phyloP scores from a whole-genome alignment of 139 green algal genomes.

The Coelastrella sp. region DNA sequence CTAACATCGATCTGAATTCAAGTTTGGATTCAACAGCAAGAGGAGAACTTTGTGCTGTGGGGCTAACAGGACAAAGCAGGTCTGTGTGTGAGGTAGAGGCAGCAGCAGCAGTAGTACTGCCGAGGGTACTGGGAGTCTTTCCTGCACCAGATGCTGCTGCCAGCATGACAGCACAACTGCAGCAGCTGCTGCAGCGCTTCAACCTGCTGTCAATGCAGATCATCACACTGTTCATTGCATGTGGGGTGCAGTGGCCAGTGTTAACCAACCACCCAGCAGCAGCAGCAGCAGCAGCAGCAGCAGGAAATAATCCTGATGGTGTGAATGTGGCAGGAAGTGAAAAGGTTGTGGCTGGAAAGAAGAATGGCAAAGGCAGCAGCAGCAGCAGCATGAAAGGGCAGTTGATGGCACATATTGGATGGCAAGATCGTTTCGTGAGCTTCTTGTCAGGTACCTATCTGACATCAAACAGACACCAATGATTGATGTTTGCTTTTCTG shows the following conservation, averaged over 20 bases:
- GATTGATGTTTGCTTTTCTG: no score
- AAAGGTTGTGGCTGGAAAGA: not conserved
- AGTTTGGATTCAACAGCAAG: no score
- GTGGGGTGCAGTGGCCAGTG: not conserved
- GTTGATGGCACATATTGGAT: not conserved
- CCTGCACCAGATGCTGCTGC: constrained; percentile 49
- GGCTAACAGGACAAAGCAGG: no score
- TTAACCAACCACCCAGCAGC: not conserved
- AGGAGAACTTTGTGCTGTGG: no score
- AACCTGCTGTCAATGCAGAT: constrained; percentile 69
- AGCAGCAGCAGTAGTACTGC: constrained; percentile 41
- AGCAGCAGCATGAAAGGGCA: not conserved
- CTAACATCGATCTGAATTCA: no score
- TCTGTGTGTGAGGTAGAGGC: not conserved
- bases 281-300: constrained; percentile 1
- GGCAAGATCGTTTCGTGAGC: constrained; percentile 41
- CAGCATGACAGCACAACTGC: constrained; percentile 15
- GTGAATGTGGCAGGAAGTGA: not conserved
- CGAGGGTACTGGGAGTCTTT: constrained; percentile 56
- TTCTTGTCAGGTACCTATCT: constrained; percentile 49
- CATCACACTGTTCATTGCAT: constrained; percentile 57
- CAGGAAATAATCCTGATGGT: not conserved
- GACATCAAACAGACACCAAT: no score
- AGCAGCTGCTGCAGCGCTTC: constrained; percentile 62
- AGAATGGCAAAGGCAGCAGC: not conserved